These are phyloP conservation scores for Diplodia scrobiculata DNA, from an alignment of 2,329 filamentous ascomycete species.

Conservation along the genomic window DNA sequence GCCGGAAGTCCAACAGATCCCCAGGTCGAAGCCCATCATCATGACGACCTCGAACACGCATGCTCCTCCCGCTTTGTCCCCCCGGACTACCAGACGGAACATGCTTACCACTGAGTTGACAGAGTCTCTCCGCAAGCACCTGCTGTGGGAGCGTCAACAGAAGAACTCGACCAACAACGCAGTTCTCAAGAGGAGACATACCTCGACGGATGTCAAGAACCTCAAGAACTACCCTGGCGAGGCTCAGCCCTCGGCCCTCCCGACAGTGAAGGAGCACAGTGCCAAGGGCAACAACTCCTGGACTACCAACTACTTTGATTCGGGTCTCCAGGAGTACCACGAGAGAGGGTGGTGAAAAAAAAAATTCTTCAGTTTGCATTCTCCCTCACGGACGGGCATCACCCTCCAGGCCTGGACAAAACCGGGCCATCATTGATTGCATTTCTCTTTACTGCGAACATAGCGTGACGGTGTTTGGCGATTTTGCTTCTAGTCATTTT, in stretches of 20 bases:
- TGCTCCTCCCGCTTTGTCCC: constrained; percentile 74
- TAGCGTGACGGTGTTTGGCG: constrained; percentile 30
- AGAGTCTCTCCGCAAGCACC: constrained; percentile 84
- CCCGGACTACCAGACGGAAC: constrained; percentile 86
- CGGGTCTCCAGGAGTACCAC: constrained; percentile 82
- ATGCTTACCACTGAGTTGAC: constrained; percentile 96
- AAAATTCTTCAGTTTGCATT: constrained; percentile 10
- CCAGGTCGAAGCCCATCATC: constrained; percentile 79
- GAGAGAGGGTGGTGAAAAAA: constrained; percentile 74
- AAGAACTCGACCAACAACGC: constrained; percentile 88
- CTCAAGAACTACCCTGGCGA: constrained; percentile 75
- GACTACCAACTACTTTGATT: constrained; percentile 79
- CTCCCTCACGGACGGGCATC: background rate
- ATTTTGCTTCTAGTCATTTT: constrained; percentile 22
- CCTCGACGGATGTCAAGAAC: constrained; percentile 83
- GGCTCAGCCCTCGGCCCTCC: constrained; percentile 52
- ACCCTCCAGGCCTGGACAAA: background rate
- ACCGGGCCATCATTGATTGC: constrained; percentile 25
- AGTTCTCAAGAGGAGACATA: constrained; percentile 81
- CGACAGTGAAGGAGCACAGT: constrained; percentile 53
- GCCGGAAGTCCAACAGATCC: constrained; percentile 56
- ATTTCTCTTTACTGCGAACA: constrained; percentile 28
- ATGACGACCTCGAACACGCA: constrained; percentile 68
- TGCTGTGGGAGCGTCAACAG: constrained; percentile 93
- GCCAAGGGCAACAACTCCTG: constrained; percentile 69